Evolutionary conservation across 306 rosid species (phyloP).

Genomic region (Potentilla sterilis): DNA sequence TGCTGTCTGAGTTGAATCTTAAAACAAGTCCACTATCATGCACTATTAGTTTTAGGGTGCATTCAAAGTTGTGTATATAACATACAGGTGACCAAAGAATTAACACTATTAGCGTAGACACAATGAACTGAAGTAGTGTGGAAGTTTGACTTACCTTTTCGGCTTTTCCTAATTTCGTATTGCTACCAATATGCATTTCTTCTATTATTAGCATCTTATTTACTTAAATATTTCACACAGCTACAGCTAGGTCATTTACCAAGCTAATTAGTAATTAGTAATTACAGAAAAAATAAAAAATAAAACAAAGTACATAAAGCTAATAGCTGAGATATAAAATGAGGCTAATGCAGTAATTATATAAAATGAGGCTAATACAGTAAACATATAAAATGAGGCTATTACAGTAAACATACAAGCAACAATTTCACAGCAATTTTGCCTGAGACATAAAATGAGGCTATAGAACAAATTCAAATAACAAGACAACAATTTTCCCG

Average conservation of each 20-base stretch:
- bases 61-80: neutral
- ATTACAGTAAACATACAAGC: too few relatives aligned
- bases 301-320: neutral
- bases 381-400: neutral
- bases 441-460: neutral
- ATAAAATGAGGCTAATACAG: neutral
- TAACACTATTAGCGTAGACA: neutral
- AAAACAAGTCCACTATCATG: neutral
- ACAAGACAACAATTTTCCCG: neutral
- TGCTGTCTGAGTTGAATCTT: neutral
- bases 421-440: too few relatives aligned
- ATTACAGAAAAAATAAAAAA: too few relatives aligned
- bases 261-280: neutral
- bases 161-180: too few relatives aligned
- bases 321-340: neutral
- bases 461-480: neutral
- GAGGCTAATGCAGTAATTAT: neutral
- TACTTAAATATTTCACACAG: neutral
- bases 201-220: neutral
- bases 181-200: neutral
- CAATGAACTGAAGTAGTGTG: neutral
- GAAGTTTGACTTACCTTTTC: too few relatives aligned
- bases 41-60: neutral
- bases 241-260: neutral
- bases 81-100: neutral